Base-by-base conservation (phyloP, 768 basidiomycete species). In the Boletus sp. region DNA sequence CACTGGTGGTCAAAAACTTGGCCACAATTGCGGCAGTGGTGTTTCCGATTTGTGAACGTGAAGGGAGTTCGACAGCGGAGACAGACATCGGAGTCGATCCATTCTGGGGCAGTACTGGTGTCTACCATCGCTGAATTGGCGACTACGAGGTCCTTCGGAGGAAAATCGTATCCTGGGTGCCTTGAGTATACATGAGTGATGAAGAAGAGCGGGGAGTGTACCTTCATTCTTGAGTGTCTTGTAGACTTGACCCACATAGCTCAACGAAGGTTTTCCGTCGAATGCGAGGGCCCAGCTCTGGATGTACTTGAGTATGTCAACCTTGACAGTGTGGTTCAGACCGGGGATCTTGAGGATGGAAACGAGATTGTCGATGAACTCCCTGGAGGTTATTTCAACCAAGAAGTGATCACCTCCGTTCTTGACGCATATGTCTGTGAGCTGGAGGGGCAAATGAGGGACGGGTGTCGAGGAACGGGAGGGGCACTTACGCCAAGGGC, bases 21-120 rank as follows among this genome's bases (percentile, higher is more conserved):
- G 8, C 97, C 97, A 73, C 97, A 99, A 71, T 98, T 98, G 14
- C 97, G 85, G 70, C 97, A 99, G 67, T 99, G 97, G 66, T 99
- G 97, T 70, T 98, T 98, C 50, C 97, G 83, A 69, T 98, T 98
- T 32, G 94, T 97, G 70, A 98, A 94, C 0, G 87, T 84, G 73
- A 99, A 99, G 0, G 92, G 71, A 0, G 90, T 87, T 17, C 97
- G 84, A 72, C 97, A 99, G 18, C 94, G 85, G 56, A 96, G 83
- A 71, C 97, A 99, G 15, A 94, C 84, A 46, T 97, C 93, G 0
- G 94, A 94, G 70, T 98, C 96, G 44, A 93, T 89, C 97, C 97
- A 99, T 69, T 96, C 92, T 2, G 97, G 97, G 0, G 97, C 91
- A 0, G 88, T 92, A 64, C 89, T 83, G 0, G 94, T 94, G 67